Percentiles rank a stretch among this genome's conserved stretches.
These are phyloP conservation scores for Senna siamea DNA, from an alignment of 306 rosid genomes.

Conservation along the genomic window DNA sequence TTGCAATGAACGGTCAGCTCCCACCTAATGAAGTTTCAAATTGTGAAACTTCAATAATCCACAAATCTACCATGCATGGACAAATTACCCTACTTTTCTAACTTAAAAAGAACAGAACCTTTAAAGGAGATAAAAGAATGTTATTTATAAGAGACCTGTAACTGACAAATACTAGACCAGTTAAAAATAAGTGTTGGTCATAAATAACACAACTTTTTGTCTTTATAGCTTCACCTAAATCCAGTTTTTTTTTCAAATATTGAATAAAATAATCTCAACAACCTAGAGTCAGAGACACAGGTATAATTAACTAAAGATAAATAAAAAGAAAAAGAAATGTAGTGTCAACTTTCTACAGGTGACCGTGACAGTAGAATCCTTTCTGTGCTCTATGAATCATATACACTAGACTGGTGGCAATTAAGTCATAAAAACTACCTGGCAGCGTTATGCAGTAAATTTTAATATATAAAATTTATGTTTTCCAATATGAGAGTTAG, in stretches of 20 bases:
- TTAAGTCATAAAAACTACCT: background rate
- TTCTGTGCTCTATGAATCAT: conserved; percentile 8
- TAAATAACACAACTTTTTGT: background rate
- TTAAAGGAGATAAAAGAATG: conserved; percentile 8
- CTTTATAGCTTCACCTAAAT: background rate
- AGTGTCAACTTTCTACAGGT: conserved; percentile 31
- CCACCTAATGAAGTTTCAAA: conserved; percentile 28
- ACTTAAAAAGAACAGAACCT: background rate
- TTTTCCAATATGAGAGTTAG: background rate
- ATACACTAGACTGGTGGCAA: conserved; percentile 18
- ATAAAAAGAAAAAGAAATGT: no score
- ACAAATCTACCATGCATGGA: conserved; percentile 13
- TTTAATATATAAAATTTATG: background rate
- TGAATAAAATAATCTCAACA: background rate
- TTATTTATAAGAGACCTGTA: background rate
- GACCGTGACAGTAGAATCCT: conserved; percentile 1
- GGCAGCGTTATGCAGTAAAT: no score
- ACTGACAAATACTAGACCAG: conserved; percentile 4
- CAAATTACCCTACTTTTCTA: no score
- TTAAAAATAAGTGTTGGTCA: background rate
- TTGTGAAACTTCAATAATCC: conserved; percentile 33
- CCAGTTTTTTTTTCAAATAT: no score
- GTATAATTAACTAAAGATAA: no score
- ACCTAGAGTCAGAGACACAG: background rate
- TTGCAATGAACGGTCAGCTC: conserved; percentile 26